phyloP scores from a whole-genome alignment of 108 stramenopile genomes.

The Skeletonema menzelii region DNA sequence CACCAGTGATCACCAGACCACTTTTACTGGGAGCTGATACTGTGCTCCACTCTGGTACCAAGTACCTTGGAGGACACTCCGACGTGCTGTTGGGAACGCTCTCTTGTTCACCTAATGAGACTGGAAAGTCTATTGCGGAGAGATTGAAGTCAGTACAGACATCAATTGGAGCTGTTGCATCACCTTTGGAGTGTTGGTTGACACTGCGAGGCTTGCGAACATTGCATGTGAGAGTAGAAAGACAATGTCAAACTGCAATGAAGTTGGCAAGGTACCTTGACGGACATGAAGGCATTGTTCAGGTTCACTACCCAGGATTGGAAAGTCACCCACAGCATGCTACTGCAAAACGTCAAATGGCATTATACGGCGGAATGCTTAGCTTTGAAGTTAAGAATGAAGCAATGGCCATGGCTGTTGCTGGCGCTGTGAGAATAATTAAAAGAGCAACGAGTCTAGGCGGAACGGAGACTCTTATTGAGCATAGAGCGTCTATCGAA shows the following conservation, averaged over 20 bases:
- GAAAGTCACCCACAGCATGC: constrained; percentile 81
- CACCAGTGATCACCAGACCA: constrained; percentile 68
- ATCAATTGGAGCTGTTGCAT: constrained; percentile 72
- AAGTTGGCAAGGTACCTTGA: constrained; percentile 58
- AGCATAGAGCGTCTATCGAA: constrained; percentile 93
- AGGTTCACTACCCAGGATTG: constrained; percentile 92
- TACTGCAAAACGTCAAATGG: constrained; percentile 76
- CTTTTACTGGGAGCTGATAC: constrained; percentile 71
- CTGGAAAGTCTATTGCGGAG: constrained; percentile 49
- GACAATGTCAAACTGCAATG: constrained; percentile 69
- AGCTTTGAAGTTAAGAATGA: constrained; percentile 82
- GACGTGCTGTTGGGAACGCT: constrained; percentile 80
- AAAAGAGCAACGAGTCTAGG: constrained; percentile 91
- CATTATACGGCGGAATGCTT: constrained; percentile 84
- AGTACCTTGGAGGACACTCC: constrained; percentile 90
- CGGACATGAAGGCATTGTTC: constrained; percentile 44
- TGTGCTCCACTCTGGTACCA: constrained; percentile 84
- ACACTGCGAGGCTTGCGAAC: constrained; percentile 86
- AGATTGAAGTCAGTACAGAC: constrained; percentile 51
- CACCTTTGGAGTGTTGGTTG: constrained; percentile 86
- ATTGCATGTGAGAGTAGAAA: constrained; percentile 73
- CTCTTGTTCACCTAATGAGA: constrained; percentile 59
- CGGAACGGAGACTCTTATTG: constrained; percentile 95
- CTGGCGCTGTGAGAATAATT: constrained; percentile 70
- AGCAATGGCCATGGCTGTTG: constrained; percentile 75